Base-by-base conservation (phyloP, 805 yeast genomes). In the Starmerella vitae region DNA sequence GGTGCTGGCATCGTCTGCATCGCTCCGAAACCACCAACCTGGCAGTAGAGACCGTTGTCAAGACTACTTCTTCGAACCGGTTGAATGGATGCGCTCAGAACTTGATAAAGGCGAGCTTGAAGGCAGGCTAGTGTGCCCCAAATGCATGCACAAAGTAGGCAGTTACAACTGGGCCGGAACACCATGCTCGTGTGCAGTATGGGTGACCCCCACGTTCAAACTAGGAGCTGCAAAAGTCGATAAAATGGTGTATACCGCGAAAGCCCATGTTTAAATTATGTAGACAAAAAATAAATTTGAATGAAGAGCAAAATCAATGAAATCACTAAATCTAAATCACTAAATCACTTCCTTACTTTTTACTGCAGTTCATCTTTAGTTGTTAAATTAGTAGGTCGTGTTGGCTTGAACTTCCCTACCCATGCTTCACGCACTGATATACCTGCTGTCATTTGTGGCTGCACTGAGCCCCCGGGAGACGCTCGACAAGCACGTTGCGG, bases 111-210 rank as follows among this genome's bases (percentile, higher is more conserved):
- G 82, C 26, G 79, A 75, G 37, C 52, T 91, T 7, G 96, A 88
- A 57, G 98, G 98, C 2, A 82, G 79, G 53, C 74, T 91, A 32
- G 57, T 62, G 9, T 91, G 98, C 58, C 91, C 91, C 2, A 78
- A 77, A 53, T 91, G 98, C 63, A 64, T 65, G 4, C 66, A 80
- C 13, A 91, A 88, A 61, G 72, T 91, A 2, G 98, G 98, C 12
- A 85, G 83, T 0, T 91, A 85, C 57, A 74, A 77, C 45, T 91
- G 98, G 98, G 81, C 77, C 52, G 98, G 98, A 0, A 74, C 88
- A 2, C 65, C 93, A 51, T 91, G 98, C 58, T 74, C 91, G 42
- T 91, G 98, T 59, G 96, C 96, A 2, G 74, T 73, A 51, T 91
- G 98, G 98, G 77, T 88, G 67, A 71, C 83, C 8, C 98, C 98